Conservation (phyloP, 768 basidiomycete species). For the Tephrocybe sp. region DNA sequence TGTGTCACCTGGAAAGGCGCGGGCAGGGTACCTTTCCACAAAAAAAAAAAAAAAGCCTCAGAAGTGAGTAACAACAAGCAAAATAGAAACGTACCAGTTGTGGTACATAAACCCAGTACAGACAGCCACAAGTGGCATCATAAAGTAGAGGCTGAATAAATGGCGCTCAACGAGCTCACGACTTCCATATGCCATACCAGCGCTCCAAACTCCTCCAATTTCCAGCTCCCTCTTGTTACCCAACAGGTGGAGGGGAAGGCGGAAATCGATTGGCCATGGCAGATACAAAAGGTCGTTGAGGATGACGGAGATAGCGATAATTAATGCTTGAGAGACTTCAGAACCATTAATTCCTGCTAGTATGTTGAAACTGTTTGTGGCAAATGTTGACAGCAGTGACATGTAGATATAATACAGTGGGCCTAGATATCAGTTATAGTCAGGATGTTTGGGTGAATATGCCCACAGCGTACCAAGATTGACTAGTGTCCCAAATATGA, state of each 20-base stretch:
- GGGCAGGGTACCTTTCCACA: slow-evolving; percentile 83
- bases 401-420: slow-evolving; percentile 97
- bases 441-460: not conserved
- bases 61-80: not conserved
- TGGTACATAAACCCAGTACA: slow-evolving; percentile 90
- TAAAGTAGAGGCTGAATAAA: slow-evolving; percentile 95
- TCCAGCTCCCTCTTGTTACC: slow-evolving; percentile 66
- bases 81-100: slow-evolving; percentile 71
- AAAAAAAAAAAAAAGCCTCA: not conserved
- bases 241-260: slow-evolving; percentile 66
- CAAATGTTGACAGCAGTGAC: slow-evolving; percentile 92
- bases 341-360: slow-evolving; percentile 97
- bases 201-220: slow-evolving; percentile 76
- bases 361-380: slow-evolving; percentile 98
- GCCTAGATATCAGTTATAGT: slow-evolving; percentile 42
- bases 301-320: slow-evolving; percentile 88
- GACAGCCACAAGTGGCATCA: slow-evolving; percentile 91
- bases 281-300: slow-evolving; percentile 92
- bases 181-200: slow-evolving; percentile 85
- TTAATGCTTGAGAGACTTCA: slow-evolving; percentile 89
- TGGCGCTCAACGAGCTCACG: slow-evolving; percentile 88
- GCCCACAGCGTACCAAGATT: slow-evolving; percentile 67
- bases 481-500: slow-evolving; percentile 72
- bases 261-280: slow-evolving; percentile 80
- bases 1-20: slow-evolving; percentile 94